phyloP scores from a whole-genome alignment of 805 yeast species.

The Starmerella stigmatis region DNA sequence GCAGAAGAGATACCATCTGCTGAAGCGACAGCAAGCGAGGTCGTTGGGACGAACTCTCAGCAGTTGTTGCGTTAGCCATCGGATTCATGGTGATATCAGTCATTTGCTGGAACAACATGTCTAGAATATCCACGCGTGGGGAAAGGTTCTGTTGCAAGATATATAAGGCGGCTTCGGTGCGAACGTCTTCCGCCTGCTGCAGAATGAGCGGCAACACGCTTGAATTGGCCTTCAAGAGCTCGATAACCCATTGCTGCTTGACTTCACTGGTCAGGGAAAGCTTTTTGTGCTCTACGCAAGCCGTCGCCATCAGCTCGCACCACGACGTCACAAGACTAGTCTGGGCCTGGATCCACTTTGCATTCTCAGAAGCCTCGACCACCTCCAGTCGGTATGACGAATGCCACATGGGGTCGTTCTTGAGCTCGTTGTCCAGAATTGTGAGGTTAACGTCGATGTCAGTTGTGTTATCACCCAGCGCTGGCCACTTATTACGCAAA shows the following conservation, averaged over 20 bases:
- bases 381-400: conserved; percentile 13
- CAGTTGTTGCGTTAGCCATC: background rate
- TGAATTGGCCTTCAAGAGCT: conserved; percentile 12
- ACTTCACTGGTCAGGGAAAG: background rate
- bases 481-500: conserved; percentile 13
- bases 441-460: conserved; percentile 11
- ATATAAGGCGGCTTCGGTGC: conserved; percentile 15
- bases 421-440: conserved; percentile 20
- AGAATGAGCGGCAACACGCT: conserved; percentile 5
- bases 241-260: conserved; percentile 8
- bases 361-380: conserved; percentile 11
- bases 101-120: conserved; percentile 11
- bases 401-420: conserved; percentile 13
- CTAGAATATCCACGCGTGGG: conserved; percentile 9
- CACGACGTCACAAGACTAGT: conserved; percentile 9
- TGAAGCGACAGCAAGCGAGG: conserved; percentile 8
- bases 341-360: conserved; percentile 3
- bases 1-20: conserved; percentile 17
- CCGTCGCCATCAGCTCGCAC: conserved; percentile 13
- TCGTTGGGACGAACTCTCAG: background rate
- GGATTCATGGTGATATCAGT: conserved; percentile 12
- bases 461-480: background rate
- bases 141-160: conserved; percentile 7
- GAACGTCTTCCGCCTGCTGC: conserved; percentile 12
- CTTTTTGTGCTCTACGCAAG: background rate